Evolutionary conservation across 148 eudicot genomes (phyloP).

Genomic region (Arctostaphylos glauca): DNA sequence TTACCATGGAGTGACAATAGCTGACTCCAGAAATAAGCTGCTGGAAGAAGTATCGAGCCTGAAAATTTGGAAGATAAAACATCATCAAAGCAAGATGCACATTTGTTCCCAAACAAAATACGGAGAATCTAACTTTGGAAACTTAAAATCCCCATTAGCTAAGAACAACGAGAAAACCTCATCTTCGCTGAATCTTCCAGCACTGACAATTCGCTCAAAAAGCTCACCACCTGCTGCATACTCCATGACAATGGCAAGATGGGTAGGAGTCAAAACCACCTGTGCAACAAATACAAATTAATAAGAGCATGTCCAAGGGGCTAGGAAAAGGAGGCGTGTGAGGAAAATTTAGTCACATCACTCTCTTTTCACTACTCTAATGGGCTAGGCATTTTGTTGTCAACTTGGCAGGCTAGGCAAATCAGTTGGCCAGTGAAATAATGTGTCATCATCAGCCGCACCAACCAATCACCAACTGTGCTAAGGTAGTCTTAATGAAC

Average conservation of each 20-base stretch:
- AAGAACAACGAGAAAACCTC: slow-evolving; percentile 37
- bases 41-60: slow-evolving; percentile 87
- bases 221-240: slow-evolving; percentile 83
- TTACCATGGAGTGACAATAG: slow-evolving; percentile 75
- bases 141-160: too few species aligned
- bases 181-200: slow-evolving; percentile 76
- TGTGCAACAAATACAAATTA: slow-evolving; percentile 19
- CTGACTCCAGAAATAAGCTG: slow-evolving; percentile 79
- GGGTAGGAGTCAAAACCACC: slow-evolving; percentile 78
- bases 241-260: slow-evolving; percentile 81
- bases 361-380: too few species aligned
- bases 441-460: too few species aligned
- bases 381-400: too few species aligned
- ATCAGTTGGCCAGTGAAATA: too few species aligned
- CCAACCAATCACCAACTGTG: too few species aligned
- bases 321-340: too few species aligned
- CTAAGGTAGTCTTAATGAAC: too few species aligned
- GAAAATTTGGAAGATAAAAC: slow-evolving; percentile 12
- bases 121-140: background rate
- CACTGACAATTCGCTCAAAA: slow-evolving; percentile 65
- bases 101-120: too few species aligned
- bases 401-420: too few species aligned
- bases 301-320: background rate
- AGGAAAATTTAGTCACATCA: too few species aligned
- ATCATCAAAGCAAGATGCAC: background rate